Base-by-base conservation (phyloP, 257 asterid genomes). In the Rauvolfia tetraphylla region DNA sequence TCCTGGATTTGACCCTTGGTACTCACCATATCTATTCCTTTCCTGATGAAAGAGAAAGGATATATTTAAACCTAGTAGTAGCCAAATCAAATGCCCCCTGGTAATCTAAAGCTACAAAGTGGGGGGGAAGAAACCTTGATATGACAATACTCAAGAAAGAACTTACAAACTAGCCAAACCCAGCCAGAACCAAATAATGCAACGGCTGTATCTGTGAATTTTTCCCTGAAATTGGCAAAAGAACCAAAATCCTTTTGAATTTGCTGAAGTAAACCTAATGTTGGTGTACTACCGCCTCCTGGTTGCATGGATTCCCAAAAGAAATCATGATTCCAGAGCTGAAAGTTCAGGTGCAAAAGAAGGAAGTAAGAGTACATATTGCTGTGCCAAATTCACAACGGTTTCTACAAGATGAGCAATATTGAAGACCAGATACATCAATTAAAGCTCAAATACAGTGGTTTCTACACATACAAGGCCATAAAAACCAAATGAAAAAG, bases 261-360 rank as follows among this genome's bases (percentile, higher is more conserved):
- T 88, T 90, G 96, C 87, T 90, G 77, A 69, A 89, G 92, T 70
- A 94, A 85, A 73, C 97, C 91, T 75, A 85, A 22, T 44, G 86
- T 87, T 49, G 98, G 98, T 88, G 78, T 80, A 79, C 82, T 85
- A 59, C 97, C 97, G 6, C 97, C 98, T 73, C 96, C 96, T 29
- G 98, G 98, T 81, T 89, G 89, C 98, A 94, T 92, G 71, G 98
- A 92, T 74, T 91, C 97, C 98, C 98, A 94, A 83, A 92, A 94
- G 87, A 92, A 94, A 85, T 94, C 92, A 84, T 94, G 98, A 86
- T 94, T 94, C 98, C 98, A 94, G 36, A 92, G 92, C 98, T 94
- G 70, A 76, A 69, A 54, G 78, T 14, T 74, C 67, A 66, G 71
- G 71, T 75, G 76, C 51, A 59, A 33, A 51, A 42, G 48, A 49